A percentile compares a stretch with the other conserved stretches of the same genome.
Conservation (phyloP, 2,329 filamentous ascomycete genomes). For the Botryosphaeria dothidea region DNA sequence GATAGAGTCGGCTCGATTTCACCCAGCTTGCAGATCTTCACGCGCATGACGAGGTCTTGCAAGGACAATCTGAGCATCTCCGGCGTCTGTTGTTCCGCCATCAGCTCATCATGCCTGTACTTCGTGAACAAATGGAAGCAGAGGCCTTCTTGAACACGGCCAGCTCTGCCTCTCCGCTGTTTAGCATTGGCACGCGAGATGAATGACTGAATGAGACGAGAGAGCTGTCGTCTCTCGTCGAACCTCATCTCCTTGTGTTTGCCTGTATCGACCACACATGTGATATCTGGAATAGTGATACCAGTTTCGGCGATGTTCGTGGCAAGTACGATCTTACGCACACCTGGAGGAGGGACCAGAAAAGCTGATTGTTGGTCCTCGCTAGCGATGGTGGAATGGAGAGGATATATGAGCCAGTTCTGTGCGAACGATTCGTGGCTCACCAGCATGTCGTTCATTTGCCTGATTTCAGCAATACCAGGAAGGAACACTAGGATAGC, state of each 20-base stretch:
- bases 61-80: conserved; percentile 94
- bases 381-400: conserved; percentile 93
- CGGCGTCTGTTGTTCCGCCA: conserved; percentile 91
- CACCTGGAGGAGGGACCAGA: conserved; percentile 75
- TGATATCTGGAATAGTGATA: conserved; percentile 97
- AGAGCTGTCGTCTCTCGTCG: conserved; percentile 89
- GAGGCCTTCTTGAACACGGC: conserved; percentile 89
- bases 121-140: conserved; percentile 97
- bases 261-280: conserved; percentile 92
- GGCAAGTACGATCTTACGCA: conserved; percentile 90
- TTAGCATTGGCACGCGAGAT: conserved; percentile 95
- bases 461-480: conserved; percentile 88
- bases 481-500: conserved; percentile 94
- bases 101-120: conserved; percentile 77
- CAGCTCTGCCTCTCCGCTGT: conserved; percentile 88
- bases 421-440: conserved; percentile 73
- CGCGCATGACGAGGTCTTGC: conserved; percentile 91
- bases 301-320: conserved; percentile 99
- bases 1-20: conserved; percentile 88
- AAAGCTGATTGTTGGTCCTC: conserved; percentile 97
- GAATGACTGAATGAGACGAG: conserved; percentile 87
- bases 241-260: conserved; percentile 98
- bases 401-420: conserved; percentile 81
- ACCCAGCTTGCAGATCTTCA: conserved; percentile 96
- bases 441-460: conserved; percentile 80